Conservation (phyloP, 164 flowering plant species). For the Magnolia officinalis region DNA sequence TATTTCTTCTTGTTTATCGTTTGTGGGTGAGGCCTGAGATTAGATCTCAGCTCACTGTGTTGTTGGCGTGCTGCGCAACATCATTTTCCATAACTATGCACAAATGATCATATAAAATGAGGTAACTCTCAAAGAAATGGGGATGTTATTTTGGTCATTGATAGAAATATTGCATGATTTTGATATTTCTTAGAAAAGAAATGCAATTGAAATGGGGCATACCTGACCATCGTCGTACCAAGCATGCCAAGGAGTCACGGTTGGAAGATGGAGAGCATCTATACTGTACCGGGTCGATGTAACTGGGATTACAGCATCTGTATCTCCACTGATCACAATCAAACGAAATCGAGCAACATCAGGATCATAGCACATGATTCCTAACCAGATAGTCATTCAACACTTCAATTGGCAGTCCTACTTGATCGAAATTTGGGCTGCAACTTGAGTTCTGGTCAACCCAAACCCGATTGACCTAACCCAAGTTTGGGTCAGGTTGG, state of each 20-base stretch:
- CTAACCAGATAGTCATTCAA: neutral
- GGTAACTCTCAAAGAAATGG: neutral
- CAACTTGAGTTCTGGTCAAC: neutral
- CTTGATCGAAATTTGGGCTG: neutral
- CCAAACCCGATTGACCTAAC: neutral
- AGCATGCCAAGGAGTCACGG: constrained; percentile 72
- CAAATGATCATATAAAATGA: no score
- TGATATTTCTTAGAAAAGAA: neutral
- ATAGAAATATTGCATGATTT: neutral
- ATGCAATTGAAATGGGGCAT: neutral
- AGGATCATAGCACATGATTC: neutral
- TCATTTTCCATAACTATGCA: no score
- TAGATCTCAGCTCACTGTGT: no score
- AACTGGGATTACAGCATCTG: constrained; percentile 89
- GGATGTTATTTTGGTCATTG: neutral
- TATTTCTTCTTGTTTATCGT: no score
- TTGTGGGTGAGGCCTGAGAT: no score
- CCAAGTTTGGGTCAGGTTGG: neutral
- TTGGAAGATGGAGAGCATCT: constrained; percentile 80
- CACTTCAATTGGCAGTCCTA: neutral
- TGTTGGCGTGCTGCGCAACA: no score
- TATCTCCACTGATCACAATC: constrained; percentile 69
- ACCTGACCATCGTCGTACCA: constrained; percentile 98
- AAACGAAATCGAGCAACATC: constrained; percentile 4
- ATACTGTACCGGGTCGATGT: constrained; percentile 85